phyloP scores from a whole-genome alignment of 2,329 filamentous ascomycete genomes.

The Penicillium sp. region DNA sequence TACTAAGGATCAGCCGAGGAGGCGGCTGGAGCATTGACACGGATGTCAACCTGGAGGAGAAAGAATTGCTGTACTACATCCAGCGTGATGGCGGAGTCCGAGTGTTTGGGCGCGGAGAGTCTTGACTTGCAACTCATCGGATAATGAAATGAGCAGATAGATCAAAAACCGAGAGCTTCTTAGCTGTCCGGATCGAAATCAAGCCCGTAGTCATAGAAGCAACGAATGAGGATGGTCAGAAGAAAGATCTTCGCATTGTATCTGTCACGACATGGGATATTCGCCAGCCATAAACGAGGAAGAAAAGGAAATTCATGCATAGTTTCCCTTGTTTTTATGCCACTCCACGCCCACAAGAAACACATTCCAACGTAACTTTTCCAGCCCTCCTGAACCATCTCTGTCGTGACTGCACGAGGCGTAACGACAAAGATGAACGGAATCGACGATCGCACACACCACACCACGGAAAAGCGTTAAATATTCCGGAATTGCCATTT shows the following conservation, averaged over 20 bases:
- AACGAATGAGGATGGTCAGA: slow-evolving; percentile 13
- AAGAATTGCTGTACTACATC: slow-evolving; percentile 76
- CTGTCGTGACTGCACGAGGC: slow-evolving; percentile 13
- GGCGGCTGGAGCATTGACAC: slow-evolving; percentile 34
- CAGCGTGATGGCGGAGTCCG: slow-evolving; percentile 70
- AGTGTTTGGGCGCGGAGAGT: slow-evolving; percentile 78
- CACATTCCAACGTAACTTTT: slow-evolving; percentile 27
- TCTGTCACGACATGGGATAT: slow-evolving; percentile 36
- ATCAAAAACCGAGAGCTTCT: too few relatives aligned
- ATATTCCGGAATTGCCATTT: slow-evolving; percentile 30
- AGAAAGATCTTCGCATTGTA: slow-evolving; percentile 35
- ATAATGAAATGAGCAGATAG: slow-evolving; percentile 1
- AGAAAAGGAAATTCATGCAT: slow-evolving; percentile 38
- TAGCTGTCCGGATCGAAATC: too few relatives aligned
- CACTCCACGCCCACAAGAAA: slow-evolving; percentile 20
- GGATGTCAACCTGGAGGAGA: slow-evolving; percentile 44
- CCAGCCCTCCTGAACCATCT: slow-evolving; percentile 21
- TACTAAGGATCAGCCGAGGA: slow-evolving; percentile 67
- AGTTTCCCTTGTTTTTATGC: slow-evolving; percentile 31
- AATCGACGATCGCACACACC: slow-evolving; percentile 31
- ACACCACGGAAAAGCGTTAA: slow-evolving; percentile 34
- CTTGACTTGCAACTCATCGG: slow-evolving; percentile 17
- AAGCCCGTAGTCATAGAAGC: too few relatives aligned
- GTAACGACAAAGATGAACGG: slow-evolving; percentile 27
- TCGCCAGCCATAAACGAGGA: slow-evolving; percentile 35